Conservation (phyloP, 2,329 filamentous ascomycete genomes). For the Microdochium trichocladiopsis region DNA sequence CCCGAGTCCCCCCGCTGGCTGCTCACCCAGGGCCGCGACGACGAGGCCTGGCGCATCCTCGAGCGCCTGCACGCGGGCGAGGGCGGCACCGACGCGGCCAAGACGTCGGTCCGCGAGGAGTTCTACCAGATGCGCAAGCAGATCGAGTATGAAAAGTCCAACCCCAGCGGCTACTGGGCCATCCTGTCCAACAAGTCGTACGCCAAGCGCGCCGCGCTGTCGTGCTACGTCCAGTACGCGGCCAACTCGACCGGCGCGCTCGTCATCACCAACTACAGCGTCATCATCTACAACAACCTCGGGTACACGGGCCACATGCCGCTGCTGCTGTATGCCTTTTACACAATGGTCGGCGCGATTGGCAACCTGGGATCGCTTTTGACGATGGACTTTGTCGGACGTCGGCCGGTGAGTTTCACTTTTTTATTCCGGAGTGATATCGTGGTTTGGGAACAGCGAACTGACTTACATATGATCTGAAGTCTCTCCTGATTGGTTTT, state of each 20-base stretch:
- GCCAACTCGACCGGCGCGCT: slow-evolving; percentile 2
- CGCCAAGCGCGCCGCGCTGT: slow-evolving; percentile 28
- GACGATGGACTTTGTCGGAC: slow-evolving; percentile 5
- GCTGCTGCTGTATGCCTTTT: slow-evolving; percentile 4
- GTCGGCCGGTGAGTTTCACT: slow-evolving; percentile 2
- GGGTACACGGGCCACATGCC: slow-evolving; percentile 3
- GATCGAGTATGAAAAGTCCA: slow-evolving; percentile 26
- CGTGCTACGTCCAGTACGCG: slow-evolving; percentile 9
- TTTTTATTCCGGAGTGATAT: neutral
- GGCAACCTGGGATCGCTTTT: slow-evolving; percentile 3
- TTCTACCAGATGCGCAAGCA: slow-evolving; percentile 36
- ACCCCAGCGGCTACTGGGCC: slow-evolving; percentile 19
- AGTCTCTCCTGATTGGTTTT: slow-evolving; percentile 1
- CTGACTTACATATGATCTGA: neutral
- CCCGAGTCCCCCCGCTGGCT: slow-evolving; percentile 35
- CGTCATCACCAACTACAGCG: slow-evolving; percentile 1
- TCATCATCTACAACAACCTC: slow-evolving; percentile 3
- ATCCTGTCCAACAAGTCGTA: slow-evolving; percentile 32
- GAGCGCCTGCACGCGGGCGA: slow-evolving; percentile 20
- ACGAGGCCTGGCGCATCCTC: slow-evolving; percentile 30
- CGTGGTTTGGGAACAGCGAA: neutral
- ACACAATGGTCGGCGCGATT: slow-evolving; percentile 1
- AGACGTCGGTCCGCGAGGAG: slow-evolving; percentile 28
- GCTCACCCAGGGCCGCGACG: slow-evolving; percentile 23
- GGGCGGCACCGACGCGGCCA: slow-evolving; percentile 17